Evolutionary conservation across 495 filamentous ascomycete genomes (phyloP), one percentile per base, ranked within the genome.

Genomic region (Penicillium malachiteum): DNA sequence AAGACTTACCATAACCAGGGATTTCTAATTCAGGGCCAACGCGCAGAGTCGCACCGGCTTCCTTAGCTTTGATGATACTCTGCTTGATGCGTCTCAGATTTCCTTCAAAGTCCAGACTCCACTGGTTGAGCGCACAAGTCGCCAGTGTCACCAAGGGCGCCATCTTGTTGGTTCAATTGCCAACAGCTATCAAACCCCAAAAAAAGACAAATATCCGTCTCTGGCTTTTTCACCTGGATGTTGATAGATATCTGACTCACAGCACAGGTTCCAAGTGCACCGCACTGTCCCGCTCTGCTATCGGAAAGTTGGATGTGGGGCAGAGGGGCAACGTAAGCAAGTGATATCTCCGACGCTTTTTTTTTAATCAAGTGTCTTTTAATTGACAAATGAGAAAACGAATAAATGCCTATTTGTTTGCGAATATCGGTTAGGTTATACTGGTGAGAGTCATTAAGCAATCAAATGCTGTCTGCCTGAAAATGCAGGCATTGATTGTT

Each of bases 81-180:
- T 56, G 39, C 43, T 56, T 56, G 53, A 56, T 56, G 39, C 75
- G 52, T 42, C 43, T 44, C 17, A 57, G 43, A 37, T 57, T 57
- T 17, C 55, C 55, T 31, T 52, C 55, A 35, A 57, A 57, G 26
- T 57, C 55, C 33, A 57, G 43, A 17, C 48, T 45, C 55, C 55
- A 57, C 42, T 57, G 55, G 37, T 57, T 57, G 21, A 57, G 55
- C 7, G 55, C 55, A 48, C 55, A 57, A 31, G 55, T 57, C 3
- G 55, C 55, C 13, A 57, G 11, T 21, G 55, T 57, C 18, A 57
- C 44, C 21, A 57, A 30, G 13, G 53, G 53, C 12, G 55, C 55
- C 55, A 57, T 57, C 14, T 13, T 49, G 33, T 37, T 10, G 7
- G 34, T 21, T 26, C 21, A 26, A 26, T 26, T 4, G 21, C 21